Conservation (phyloP, 768 basidiomycete genomes). For the Boletus rufocinnamomeus region DNA sequence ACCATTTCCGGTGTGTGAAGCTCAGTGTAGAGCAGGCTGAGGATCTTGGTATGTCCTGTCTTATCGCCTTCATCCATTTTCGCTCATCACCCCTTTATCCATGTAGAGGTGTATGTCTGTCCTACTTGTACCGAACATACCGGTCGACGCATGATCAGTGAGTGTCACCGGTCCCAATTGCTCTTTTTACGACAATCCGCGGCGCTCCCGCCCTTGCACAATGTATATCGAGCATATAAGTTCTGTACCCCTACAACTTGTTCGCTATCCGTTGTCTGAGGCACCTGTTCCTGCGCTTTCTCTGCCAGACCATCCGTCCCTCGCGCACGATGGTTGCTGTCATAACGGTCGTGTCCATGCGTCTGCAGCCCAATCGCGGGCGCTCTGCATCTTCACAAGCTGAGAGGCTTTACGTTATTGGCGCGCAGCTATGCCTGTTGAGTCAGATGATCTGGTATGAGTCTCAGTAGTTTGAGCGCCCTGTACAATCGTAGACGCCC, state of each 20-base stretch:
- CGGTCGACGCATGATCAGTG: constrained; percentile 71
- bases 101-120: constrained; percentile 61
- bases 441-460: constrained; percentile 40
- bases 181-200: constrained; percentile 31
- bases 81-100: constrained; percentile 17
- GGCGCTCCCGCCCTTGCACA: constrained; percentile 29
- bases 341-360: constrained; percentile 36
- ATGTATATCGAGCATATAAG: constrained; percentile 41
- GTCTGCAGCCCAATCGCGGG: constrained; percentile 23
- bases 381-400: constrained; percentile 34
- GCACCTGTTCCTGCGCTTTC: constrained; percentile 31
- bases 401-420: constrained; percentile 38
- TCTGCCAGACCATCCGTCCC: constrained; percentile 36
- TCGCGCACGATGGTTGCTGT: constrained; percentile 34
- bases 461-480: constrained; percentile 33
- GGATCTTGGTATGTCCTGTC: constrained; percentile 67
- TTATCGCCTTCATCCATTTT: constrained; percentile 1
- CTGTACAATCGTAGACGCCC: constrained; percentile 28
- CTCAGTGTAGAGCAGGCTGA: constrained; percentile 65
- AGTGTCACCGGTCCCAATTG: constrained; percentile 51
- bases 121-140: constrained; percentile 58
- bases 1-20: constrained; percentile 78
- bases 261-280: constrained; percentile 39
- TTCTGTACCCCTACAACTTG: constrained; percentile 39
- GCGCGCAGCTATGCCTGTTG: constrained; percentile 38